Percentiles rank a stretch among this genome's conserved stretches.
Evolutionary conservation across 108 stramenopile species (phyloP).

Genomic region (Cylindrotheca closterium): DNA sequence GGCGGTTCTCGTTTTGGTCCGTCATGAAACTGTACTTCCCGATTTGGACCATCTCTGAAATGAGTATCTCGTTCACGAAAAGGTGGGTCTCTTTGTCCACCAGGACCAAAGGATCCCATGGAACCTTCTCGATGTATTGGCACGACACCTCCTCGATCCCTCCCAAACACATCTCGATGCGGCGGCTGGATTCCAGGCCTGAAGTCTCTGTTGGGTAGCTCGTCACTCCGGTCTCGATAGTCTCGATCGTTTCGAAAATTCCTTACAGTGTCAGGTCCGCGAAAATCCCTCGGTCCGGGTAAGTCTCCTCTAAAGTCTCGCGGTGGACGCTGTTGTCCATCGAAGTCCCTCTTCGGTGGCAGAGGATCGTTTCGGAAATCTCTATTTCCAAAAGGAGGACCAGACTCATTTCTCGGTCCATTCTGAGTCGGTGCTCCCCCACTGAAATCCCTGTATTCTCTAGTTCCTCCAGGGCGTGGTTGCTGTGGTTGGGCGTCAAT

Average conservation of each 20-base stretch:
- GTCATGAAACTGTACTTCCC: not conserved
- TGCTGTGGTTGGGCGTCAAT: too few species aligned
- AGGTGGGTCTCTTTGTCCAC: not conserved
- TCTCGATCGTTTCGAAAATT: not conserved
- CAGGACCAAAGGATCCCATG: conserved; percentile 2
- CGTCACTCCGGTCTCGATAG: conserved; percentile 1
- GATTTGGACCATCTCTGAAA: not conserved
- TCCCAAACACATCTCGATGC: not conserved
- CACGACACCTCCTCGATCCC: not conserved
- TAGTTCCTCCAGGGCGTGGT: not conserved
- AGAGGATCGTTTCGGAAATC: not conserved
- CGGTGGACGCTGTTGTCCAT: not conserved
- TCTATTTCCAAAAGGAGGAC: not conserved
- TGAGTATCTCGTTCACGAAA: conserved; percentile 5
- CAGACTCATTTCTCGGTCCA: not conserved
- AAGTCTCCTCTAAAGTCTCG: not conserved
- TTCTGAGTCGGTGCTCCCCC: not conserved
- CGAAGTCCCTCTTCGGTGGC: not conserved
- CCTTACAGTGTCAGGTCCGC: not conserved
- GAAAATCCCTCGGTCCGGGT: conserved; percentile 12
- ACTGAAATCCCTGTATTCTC: not conserved
- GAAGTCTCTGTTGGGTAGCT: not conserved
- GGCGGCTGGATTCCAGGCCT: not conserved
- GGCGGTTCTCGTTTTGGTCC: conserved; percentile 14
- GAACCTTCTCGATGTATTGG: not conserved